Conservation (phyloP, 2,329 filamentous ascomycete species). For the Purpureocillium lavendulum region DNA sequence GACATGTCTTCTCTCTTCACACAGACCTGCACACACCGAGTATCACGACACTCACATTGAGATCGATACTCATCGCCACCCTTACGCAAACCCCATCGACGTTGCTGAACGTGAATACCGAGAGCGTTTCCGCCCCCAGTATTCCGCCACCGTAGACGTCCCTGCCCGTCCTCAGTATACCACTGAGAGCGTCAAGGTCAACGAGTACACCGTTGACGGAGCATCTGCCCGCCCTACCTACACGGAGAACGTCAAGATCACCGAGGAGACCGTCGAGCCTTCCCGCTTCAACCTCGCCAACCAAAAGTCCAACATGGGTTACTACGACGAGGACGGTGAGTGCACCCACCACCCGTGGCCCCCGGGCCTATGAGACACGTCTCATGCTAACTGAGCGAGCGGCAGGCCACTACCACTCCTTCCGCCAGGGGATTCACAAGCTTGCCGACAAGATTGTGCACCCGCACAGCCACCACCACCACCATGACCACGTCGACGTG, state of each 20-base stretch:
- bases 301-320: conserved; percentile 52
- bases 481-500: conserved; percentile 39
- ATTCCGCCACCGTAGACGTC: conserved; percentile 27
- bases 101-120: conserved; percentile 59
- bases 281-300: conserved; percentile 31
- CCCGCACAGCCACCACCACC: conserved; percentile 36
- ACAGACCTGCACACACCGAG: conserved; percentile 28
- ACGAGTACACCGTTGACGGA: conserved; percentile 30
- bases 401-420: conserved; percentile 50
- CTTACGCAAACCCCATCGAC: conserved; percentile 48
- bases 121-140: conserved; percentile 47
- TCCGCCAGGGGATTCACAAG: conserved; percentile 48
- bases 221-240: conserved; percentile 32
- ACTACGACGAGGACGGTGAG: conserved; percentile 57
- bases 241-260: conserved; percentile 50
- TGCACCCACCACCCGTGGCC: neutral
- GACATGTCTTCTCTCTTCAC: conserved; percentile 6
- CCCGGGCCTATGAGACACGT: neutral
- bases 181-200: conserved; percentile 16
- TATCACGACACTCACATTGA: conserved; percentile 61
- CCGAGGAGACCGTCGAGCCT: conserved; percentile 58
- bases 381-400: neutral
- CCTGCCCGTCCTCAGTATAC: conserved; percentile 22
- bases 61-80: conserved; percentile 45
- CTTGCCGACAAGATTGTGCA: conserved; percentile 47